phyloP scores from a whole-genome alignment of 805 yeast species.

The Candida pini region DNA sequence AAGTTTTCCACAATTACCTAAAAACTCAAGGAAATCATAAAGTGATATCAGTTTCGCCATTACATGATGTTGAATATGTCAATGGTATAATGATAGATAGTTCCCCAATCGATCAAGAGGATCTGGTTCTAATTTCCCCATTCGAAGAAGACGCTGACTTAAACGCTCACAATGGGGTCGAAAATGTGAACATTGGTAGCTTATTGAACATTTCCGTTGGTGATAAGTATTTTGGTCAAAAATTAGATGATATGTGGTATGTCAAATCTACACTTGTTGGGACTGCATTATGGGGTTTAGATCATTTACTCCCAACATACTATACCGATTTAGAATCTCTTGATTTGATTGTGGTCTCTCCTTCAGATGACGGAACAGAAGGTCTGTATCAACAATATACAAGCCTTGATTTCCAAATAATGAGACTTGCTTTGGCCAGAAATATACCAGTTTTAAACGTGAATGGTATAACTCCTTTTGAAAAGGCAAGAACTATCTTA shows the following conservation, averaged over 20 bases:
- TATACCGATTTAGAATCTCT: constrained; percentile 31
- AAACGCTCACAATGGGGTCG: too few species aligned
- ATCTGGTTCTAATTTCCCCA: constrained; percentile 4
- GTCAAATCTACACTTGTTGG: constrained; percentile 43
- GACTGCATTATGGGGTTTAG: constrained; percentile 36
- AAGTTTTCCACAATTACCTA: constrained; percentile 15
- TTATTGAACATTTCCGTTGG: constrained; percentile 10
- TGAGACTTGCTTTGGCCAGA: constrained; percentile 17
- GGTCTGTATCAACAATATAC: constrained; percentile 28
- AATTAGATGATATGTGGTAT: constrained; percentile 34
- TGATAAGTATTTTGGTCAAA: constrained; percentile 17
- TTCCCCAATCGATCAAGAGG: constrained; percentile 8
- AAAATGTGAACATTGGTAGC: constrained; percentile 3
- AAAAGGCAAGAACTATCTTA: constrained; percentile 2
- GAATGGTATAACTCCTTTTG: constrained; percentile 6
- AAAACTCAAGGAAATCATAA: constrained; percentile 6
- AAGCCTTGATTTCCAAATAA: constrained; percentile 12
- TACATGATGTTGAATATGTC: constrained; percentile 4
- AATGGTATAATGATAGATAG: constrained; percentile 11
- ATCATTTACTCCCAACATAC: constrained; percentile 35
- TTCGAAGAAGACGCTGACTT: constrained; percentile 1
- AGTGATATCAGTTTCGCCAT: constrained; percentile 20
- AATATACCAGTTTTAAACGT: constrained; percentile 21
- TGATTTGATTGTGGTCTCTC: constrained; percentile 43
- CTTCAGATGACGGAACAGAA: constrained; percentile 39